Conservation (phyloP, 2,329 filamentous ascomycete genomes). For the Pseudopithomyces chartarum region DNA sequence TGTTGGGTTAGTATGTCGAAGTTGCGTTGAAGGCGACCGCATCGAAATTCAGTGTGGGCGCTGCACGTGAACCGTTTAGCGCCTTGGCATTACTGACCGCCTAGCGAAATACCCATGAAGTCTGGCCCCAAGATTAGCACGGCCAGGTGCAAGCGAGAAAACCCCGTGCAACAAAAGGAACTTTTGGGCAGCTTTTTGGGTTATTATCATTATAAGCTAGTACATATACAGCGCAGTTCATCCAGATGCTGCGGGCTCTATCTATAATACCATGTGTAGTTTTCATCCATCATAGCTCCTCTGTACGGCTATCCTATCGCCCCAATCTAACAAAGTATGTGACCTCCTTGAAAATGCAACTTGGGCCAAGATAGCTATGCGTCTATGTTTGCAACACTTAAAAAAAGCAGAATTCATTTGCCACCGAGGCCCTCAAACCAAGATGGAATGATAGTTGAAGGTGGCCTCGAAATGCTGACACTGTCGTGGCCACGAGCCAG, state of each 20-base stretch:
- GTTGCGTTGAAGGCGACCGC: constrained; percentile 14
- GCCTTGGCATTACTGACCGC: constrained; percentile 23
- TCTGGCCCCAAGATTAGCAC: background rate
- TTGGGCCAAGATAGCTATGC: constrained; percentile 29
- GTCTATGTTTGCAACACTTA: constrained; percentile 42
- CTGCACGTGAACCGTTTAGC: constrained; percentile 12
- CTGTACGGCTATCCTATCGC: constrained; percentile 19
- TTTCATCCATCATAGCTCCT: constrained; percentile 36
- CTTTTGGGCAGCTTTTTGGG: constrained; percentile 7
- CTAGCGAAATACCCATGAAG: constrained; percentile 17
- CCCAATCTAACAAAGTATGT: constrained; percentile 17
- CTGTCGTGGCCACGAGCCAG: constrained; percentile 6
- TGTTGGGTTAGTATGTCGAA: constrained; percentile 38
- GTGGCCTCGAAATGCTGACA: constrained; percentile 20
- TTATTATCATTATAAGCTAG: constrained; percentile 44
- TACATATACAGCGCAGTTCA: constrained; percentile 25
- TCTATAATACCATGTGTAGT: constrained; percentile 36
- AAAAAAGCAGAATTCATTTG: constrained; percentile 19
- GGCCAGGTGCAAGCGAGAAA: too few relatives aligned
- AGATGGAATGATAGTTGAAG: constrained; percentile 38
- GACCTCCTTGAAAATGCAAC: constrained; percentile 20
- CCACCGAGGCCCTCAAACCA: constrained; percentile 27
- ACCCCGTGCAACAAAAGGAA: background rate
- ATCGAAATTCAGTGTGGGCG: constrained; percentile 24
- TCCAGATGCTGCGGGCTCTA: constrained; percentile 34